Evolutionary conservation across 2,329 filamentous ascomycete genomes (phyloP).

Genomic region (Sarocladium oryzae): DNA sequence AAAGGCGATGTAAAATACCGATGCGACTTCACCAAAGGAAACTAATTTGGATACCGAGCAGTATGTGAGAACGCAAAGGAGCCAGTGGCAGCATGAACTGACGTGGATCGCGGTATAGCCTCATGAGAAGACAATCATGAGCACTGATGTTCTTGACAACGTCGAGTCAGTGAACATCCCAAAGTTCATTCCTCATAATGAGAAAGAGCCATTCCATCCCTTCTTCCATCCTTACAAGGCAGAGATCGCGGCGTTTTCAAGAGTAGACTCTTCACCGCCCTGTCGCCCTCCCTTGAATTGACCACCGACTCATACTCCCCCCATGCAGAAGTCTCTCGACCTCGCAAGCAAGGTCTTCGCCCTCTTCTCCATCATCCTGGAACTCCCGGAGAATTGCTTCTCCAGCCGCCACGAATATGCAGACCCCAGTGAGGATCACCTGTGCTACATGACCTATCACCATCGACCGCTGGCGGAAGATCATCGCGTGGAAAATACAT

Average conservation of each 20-base stretch:
- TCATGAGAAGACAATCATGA: slow-evolving; percentile 5
- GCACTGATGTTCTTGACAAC: slow-evolving; percentile 6
- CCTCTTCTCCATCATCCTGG: slow-evolving; percentile 40
- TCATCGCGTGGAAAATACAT: slow-evolving; percentile 15
- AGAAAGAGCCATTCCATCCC: slow-evolving; percentile 27
- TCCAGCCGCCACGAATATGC: slow-evolving; percentile 45
- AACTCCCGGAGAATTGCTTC: slow-evolving; percentile 47
- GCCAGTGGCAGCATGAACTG: no score
- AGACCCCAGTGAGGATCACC: slow-evolving; percentile 44
- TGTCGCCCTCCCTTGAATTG: no score
- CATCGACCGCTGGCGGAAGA: slow-evolving; percentile 25
- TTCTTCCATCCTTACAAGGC: slow-evolving; percentile 32
- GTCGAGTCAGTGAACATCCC: slow-evolving; percentile 48
- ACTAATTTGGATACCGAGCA: slow-evolving; percentile 40
- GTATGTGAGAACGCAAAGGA: no score
- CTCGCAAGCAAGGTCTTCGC: slow-evolving; percentile 20
- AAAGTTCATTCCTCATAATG: slow-evolving; percentile 38
- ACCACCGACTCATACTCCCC: no score
- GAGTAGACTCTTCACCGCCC: slow-evolving; percentile 19
- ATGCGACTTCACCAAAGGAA: slow-evolving; percentile 34
- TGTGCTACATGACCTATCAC: slow-evolving; percentile 50
- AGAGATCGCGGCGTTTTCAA: slow-evolving; percentile 45
- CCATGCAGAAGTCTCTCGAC: slow-evolving; percentile 23
- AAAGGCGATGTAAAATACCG: slow-evolving; percentile 31
- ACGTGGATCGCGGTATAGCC: no score